Base-by-base conservation (phyloP, 1,139 yeast genomes). In the Hansenula sp. region DNA sequence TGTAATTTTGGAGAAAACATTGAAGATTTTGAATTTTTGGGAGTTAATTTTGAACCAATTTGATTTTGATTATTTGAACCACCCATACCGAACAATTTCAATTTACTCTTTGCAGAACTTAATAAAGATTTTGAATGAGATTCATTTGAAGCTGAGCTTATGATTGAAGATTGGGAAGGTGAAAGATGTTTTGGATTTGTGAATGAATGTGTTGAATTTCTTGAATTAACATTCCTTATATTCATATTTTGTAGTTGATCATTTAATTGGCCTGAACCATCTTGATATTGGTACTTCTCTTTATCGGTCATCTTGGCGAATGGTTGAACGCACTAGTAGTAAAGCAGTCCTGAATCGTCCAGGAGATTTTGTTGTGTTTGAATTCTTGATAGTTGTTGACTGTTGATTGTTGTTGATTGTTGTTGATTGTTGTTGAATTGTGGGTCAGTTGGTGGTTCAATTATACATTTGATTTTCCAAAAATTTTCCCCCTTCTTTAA, bases 1-100 rank as follows among this genome's bases (percentile, higher is more conserved):
- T 46, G 42, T 10, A 41, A 44, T 31, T 52, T 52, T 13, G 50
- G 47, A 0, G 59, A 54, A 33, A 54, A 52, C 3, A 50, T 38
- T 11, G 59, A 54, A 13, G 49, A 43, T 40, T 49, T 52, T 5
- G 60, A 57, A 11, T 57, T 49, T 33, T 55, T 53, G 13, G 60
- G 59, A 3, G 59, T 53, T 19, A 57, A 44, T 36, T 44, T 50
- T 9, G 36, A 10, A 17, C 44, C 44, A 31, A 30, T 41, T 4
- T 44, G 46, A 24, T 41, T 40, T 18, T 24, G 36, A 7, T 36
- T 15, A 2, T 28, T 10, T 9, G 19, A 16, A 5, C 38, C 38
- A 27, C 38, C 32, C 33, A 36, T 17, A 6, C 51, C 53, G 31
- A 55, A 47, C 36, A 53, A 10, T 36, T 36, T 36, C n/a, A 36